A percentile compares a stretch with the other conserved stretches of the same genome.
These are phyloP conservation scores for Ophiostoma ips DNA, from an alignment of 2,329 filamentous ascomycete genomes.

Conservation along the genomic window DNA sequence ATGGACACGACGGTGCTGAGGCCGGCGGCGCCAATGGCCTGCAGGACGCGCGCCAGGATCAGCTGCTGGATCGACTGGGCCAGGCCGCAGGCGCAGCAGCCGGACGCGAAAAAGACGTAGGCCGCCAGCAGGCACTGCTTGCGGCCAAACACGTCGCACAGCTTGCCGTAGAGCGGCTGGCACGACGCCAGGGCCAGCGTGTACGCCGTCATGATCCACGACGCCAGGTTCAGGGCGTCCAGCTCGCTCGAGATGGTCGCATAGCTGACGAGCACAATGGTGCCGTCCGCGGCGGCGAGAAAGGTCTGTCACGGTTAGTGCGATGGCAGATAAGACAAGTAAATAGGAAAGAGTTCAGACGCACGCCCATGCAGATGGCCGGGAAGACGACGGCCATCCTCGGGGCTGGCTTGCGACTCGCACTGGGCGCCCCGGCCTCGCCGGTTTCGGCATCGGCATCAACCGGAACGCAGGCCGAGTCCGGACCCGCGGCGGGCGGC, in stretches of 20 bases:
- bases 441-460: background rate
- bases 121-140: constrained; percentile 52
- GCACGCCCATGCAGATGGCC: background rate
- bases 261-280: constrained; percentile 5
- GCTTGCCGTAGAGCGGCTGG: constrained; percentile 48
- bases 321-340: background rate
- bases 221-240: background rate
- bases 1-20: constrained; percentile 51
- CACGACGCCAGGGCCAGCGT: constrained; percentile 30
- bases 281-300: constrained; percentile 5
- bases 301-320: background rate
- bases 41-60: constrained; percentile 23
- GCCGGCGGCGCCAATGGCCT: constrained; percentile 42
- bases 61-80: constrained; percentile 34
- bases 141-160: constrained; percentile 45
- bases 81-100: constrained; percentile 36
- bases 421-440: background rate
- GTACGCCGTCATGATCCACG: constrained; percentile 7
- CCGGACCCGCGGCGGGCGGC: background rate
- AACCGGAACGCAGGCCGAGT: background rate
- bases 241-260: constrained; percentile 6
- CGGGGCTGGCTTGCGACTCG: background rate
- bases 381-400: background rate
- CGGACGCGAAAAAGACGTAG: constrained; percentile 20
- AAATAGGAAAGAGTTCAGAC: background rate